A percentile compares a stretch with the other conserved stretches of the same genome.
phyloP scores from a whole-genome alignment of 371 early-diverging fungal genomes.

The Capniomyces stellatus region DNA sequence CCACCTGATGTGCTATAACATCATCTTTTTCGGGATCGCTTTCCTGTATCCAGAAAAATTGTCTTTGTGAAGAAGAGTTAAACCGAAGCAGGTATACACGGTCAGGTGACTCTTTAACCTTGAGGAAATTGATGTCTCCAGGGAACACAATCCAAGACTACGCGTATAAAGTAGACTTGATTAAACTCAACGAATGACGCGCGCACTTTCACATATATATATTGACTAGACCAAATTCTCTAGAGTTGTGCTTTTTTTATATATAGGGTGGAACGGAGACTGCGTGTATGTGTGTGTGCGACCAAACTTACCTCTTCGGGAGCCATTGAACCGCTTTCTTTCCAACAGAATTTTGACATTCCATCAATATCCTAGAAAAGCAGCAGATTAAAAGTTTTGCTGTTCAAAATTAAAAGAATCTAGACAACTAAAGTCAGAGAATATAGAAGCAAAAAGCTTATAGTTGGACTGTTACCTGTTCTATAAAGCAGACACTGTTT shows the following conservation, averaged over 20 bases:
- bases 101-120: slow-evolving; percentile 43
- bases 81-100: slow-evolving; percentile 58
- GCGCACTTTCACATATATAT: too few relatives aligned
- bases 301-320: slow-evolving; percentile 30
- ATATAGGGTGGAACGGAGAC: too few relatives aligned
- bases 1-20: neutral
- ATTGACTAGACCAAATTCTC: too few relatives aligned
- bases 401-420: neutral
- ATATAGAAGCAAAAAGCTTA: slow-evolving; percentile 5
- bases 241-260: too few relatives aligned
- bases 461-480: neutral
- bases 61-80: slow-evolving; percentile 46
- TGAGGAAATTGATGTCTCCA: slow-evolving; percentile 50
- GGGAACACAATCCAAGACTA: slow-evolving; percentile 46
- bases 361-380: slow-evolving; percentile 35
- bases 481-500: neutral
- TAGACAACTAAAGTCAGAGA: neutral
- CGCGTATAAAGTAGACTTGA: slow-evolving; percentile 1
- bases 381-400: neutral
- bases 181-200: too few relatives aligned
- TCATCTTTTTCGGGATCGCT: slow-evolving; percentile 27
- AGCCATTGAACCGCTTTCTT: slow-evolving; percentile 31
- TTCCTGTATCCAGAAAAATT: slow-evolving; percentile 73
- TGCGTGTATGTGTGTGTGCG: too few relatives aligned
- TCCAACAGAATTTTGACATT: slow-evolving; percentile 60